Base-by-base conservation (phyloP, 179 eudicot species). In the Beta corolliflora region DNA sequence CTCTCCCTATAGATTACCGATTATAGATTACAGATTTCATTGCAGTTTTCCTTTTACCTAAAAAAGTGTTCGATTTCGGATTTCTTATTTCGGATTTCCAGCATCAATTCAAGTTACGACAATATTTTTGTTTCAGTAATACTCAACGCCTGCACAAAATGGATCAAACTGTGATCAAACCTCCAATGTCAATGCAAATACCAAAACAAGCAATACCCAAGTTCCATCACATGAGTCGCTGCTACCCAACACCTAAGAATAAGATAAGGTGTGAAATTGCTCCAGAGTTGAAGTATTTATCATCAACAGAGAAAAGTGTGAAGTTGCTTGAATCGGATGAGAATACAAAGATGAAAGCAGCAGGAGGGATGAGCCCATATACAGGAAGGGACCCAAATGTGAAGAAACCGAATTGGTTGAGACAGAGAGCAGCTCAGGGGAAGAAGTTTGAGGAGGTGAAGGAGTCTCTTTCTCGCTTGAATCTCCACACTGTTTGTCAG, bases 341-440 rank as follows among this genome's bases (percentile, higher is more conserved):
- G 76, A 82, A 41, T 44, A 75, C 44, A 77, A 77, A 44, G 52
- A 52, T 52, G 9, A 73, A n/a, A 3, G 76, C 19, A 85, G 86
- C 87, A 36, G 84, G 84, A 16, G 87, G 86, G 53, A 81, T 88
- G 85, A 77, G 84, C 68, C 86, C 83, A 29, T 79, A 84, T 73
- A 92, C 95, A 0, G 98, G 97, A 16, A 85, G 98, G 69, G 98
- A 95, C 86, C 93, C 93, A 65, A 89, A 83, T 74, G 94, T 89
- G 79, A 91, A 89, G 91, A 95, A 95, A 84, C 99, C 98, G 0
- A 91, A 61, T 41, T 95, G 98, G 99, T 84, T 95, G 59, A 88
- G 98, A 77, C 97, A 95, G 83, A 95, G 76, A 82, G 99, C 97
- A 7, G 95, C 98, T 8, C 97, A 93, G 73, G 99, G 99, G 7